Base-by-base conservation (phyloP, 2,329 filamentous ascomycete genomes). In the Orbilia javanica region DNA sequence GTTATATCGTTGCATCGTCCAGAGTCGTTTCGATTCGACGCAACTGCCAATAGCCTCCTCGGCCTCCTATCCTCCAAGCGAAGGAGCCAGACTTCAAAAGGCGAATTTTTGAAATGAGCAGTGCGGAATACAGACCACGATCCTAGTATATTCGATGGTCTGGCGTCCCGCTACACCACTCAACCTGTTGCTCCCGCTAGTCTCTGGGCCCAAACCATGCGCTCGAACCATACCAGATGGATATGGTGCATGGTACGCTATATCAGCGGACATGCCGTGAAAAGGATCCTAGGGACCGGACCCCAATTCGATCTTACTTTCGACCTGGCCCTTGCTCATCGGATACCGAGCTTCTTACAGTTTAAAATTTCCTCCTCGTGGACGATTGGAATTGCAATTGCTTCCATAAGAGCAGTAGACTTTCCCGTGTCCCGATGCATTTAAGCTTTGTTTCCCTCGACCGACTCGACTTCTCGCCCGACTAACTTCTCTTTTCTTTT, bases 251-350 rank as follows among this genome's bases (percentile, higher is more conserved):
- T 63, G n/a, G n/a, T n/a, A n/a, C n/a, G 64, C 46, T 68, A 78
- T 78, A 72, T 68, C 74, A 71, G 46, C 74, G 67, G 74, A 66
- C 67, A 72, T 66, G 74, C 74, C 74, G 74, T 64, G 67, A 57
- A 71, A 66, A 63, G 63, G 44, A 66, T 68, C 55, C 55, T 60
- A 39, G 55, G 57, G 71, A 70, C 29, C 31, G 74, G 34, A 22
- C 68, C n/a, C 74, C 63, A 63, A 64, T 78, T 74, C 52, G 52
- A 68, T 74, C 62, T 74, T 68, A 63, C 62, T 63, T 67, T 67
- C 39, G 27, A 34, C 57, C 63, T 73, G 60, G 60, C 69, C 69
- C 69, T 73, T 73, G 69, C 69, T 73, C 60, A 73, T 73, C 60
- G 60, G 60, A 73, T 66, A 48, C 60, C 60, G 69, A 73, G 69